phyloP scores from a whole-genome alignment of 176 grass and related monocot genomes.

The Phoenix roebelenii region DNA sequence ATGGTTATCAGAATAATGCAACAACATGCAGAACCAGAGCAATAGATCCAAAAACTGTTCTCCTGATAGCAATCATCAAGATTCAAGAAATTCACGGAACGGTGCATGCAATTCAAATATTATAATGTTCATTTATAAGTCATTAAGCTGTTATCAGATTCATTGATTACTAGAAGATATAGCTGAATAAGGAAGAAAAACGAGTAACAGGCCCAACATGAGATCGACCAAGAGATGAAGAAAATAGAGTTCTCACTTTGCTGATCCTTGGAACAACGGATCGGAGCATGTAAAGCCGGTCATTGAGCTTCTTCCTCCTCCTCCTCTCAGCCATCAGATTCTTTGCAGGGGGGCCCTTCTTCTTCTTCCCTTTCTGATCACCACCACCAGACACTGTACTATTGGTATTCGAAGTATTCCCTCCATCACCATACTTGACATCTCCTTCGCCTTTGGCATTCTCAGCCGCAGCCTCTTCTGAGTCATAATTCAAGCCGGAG shows the following conservation, averaged over 20 bases:
- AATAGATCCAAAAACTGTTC: no score
- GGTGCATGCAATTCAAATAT: no score
- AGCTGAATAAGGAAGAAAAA: no score
- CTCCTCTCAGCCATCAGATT: conserved; percentile 80
- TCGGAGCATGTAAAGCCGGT: conserved; percentile 72
- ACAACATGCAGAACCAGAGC: no score
- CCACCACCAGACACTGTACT: conserved; percentile 17
- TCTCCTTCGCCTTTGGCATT: conserved; percentile 18
- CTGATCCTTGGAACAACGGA: conserved; percentile 86
- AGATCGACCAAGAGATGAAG: background rate
- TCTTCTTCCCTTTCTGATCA: conserved; percentile 53
- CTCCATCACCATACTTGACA: conserved; percentile 12
- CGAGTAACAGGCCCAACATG: no score
- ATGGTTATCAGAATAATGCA: no score
- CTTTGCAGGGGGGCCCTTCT: conserved; percentile 68
- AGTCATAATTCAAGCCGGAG: conserved; percentile 23
- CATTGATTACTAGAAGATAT: no score
- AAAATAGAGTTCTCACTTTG: conserved; percentile 34
- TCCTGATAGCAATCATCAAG: no score
- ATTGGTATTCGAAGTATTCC: conserved; percentile 8
- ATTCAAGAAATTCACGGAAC: no score
- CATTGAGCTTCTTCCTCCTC: conserved; percentile 73
- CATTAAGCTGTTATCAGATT: no score
- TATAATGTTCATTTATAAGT: no score
- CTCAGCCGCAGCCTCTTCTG: conserved; percentile 11